Base-by-base conservation (phyloP, 1,284 basidiomycete species). In the Ceratobasidium sp. region DNA sequence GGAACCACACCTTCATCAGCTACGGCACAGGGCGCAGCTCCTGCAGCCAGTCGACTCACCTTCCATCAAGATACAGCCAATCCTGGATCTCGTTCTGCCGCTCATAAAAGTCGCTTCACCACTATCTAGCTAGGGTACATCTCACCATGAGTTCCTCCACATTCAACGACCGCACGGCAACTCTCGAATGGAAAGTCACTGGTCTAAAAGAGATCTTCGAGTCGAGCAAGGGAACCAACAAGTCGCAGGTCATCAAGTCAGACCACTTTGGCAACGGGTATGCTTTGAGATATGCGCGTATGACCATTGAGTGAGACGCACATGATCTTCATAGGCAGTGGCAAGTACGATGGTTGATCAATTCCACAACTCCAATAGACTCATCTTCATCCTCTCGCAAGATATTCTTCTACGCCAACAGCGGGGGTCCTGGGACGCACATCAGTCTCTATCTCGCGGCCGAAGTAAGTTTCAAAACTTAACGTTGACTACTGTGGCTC, bases 141-240 rank as follows among this genome's bases (percentile, higher is more conserved):
- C 28, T 26, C 4, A 2, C 10, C 39, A 63, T 63, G 60, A 39
- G 4, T 13, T 65, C 63, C 33, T n/a, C 60, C 3, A 42, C 13
- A 3, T n/a, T 26, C 26, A 23, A 94, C 84, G 89, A 87, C 68
- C 88, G 86, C 0, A 87, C 90, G 0, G 87, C 91, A 76, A 88
- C 88, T 10, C 90, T 94, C 71, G 93, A 94, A 83, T 95, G 93
- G 93, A 90, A 88, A 0, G 83, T 94, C 39, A 86, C 86, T 31
- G 90, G 89, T 1, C 84, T 94, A 61, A 91, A 89, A 81, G 85
- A 86, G 67, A 83, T 94, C 49, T 94, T 94, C 78, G 93, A 95
- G 51, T 86, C 87, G 47, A 89, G 87, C 76, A 90, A 90, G 81
- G 91, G 91, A 37, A 90, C 92, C 28, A 81, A 86, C 26, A 92